Percentiles rank a stretch among this genome's conserved stretches.
phyloP scores from a whole-genome alignment of 352 stramenopile species.

The Phytophthora cryptogea region DNA sequence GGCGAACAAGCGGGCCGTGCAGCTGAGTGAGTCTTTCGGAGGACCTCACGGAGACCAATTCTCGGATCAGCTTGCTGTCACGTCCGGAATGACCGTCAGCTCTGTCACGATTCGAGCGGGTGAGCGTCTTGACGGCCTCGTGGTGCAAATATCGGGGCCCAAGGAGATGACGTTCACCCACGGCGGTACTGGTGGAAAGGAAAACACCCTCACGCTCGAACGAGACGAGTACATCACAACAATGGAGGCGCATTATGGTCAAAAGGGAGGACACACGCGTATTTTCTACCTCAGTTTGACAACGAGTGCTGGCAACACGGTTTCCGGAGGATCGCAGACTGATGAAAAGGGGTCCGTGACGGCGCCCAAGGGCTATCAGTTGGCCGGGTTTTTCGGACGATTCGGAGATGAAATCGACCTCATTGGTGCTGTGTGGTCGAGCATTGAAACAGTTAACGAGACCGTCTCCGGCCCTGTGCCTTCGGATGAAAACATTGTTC shows the following conservation, averaged over 20 bases:
- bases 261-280: slow-evolving; percentile 11
- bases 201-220: slow-evolving; percentile 14
- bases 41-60: slow-evolving; percentile 47
- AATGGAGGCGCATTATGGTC: slow-evolving; percentile 16
- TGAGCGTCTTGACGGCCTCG: slow-evolving; percentile 31
- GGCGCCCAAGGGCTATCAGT: slow-evolving; percentile 23
- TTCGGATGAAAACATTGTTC: slow-evolving; percentile 23
- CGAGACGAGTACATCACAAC: slow-evolving; percentile 21
- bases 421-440: slow-evolving; percentile 28
- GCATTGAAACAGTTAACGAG: slow-evolving; percentile 29
- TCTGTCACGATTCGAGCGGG: slow-evolving; percentile 24
- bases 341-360: slow-evolving; percentile 18
- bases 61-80: slow-evolving; percentile 35
- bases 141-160: slow-evolving; percentile 11
- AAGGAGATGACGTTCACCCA: slow-evolving; percentile 27
- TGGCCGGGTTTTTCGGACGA: slow-evolving; percentile 28
- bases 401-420: slow-evolving; percentile 24
- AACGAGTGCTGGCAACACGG: slow-evolving; percentile 15
- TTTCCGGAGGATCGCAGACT: slow-evolving; percentile 19
- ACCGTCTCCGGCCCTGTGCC: slow-evolving; percentile 6
- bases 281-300: slow-evolving; percentile 24
- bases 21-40: slow-evolving; percentile 44
- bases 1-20: slow-evolving; percentile 19
- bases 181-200: slow-evolving; percentile 20
- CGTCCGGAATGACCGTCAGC: slow-evolving; percentile 29